Evolutionary conservation across 1,284 basidiomycete genomes (phyloP).

Genomic region (Cystobasidium sp.): DNA sequence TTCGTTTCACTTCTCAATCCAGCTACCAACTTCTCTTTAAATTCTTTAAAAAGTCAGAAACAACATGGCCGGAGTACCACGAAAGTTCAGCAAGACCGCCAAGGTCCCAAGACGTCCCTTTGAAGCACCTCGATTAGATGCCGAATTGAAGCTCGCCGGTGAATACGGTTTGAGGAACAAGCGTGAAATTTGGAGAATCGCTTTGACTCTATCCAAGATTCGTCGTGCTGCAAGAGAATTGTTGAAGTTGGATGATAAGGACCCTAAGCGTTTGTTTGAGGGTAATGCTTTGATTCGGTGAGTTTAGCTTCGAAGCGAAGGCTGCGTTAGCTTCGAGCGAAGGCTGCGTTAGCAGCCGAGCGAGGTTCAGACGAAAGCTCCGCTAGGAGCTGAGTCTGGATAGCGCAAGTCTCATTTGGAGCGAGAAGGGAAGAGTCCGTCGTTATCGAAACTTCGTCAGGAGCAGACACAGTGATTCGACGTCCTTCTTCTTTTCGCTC

Average conservation of each 20-base stretch:
- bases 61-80: slow-evolving; percentile 37
- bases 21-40: slow-evolving; percentile 7
- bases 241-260: slow-evolving; percentile 99
- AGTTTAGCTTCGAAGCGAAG: not conserved
- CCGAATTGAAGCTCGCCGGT: slow-evolving; percentile 99
- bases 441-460: too few species aligned
- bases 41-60: not conserved
- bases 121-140: slow-evolving; percentile 76
- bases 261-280: slow-evolving; percentile 99
- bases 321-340: too few species aligned
- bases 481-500: not conserved
- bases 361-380: too few species aligned
- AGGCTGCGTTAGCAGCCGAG: too few species aligned
- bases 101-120: slow-evolving; percentile 41
- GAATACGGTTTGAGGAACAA: slow-evolving; percentile 99
- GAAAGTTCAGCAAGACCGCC: slow-evolving; percentile 39
- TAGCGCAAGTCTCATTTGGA: too few species aligned
- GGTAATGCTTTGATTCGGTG: slow-evolving; percentile 94
- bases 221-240: slow-evolving; percentile 99
- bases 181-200: slow-evolving; percentile 99
- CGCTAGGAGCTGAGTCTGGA: too few species aligned
- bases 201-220: slow-evolving; percentile 97
- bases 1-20: not conserved
- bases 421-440: too few species aligned
- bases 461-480: too few species aligned